Percentiles rank a stretch among this genome's conserved stretches.
Evolutionary conservation across 176 grass and related monocot species (phyloP).

Genomic region (Cenchrus fungigraminus): DNA sequence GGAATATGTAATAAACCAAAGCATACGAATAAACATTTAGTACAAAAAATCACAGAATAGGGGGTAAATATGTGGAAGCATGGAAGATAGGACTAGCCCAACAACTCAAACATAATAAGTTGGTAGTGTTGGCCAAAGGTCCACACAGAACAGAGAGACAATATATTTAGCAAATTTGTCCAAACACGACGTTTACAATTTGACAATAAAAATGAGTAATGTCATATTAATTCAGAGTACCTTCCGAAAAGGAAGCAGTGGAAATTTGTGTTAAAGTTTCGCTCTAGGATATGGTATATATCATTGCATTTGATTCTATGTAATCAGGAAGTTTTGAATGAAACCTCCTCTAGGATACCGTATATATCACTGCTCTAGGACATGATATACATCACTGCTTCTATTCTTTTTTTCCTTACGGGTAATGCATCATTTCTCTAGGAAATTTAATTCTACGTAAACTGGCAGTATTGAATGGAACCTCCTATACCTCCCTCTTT

Average conservation of each 20-base stretch:
- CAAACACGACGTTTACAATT: background rate
- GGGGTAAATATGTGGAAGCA: background rate
- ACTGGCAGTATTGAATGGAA: background rate
- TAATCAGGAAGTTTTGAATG: too few species aligned
- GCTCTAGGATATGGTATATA: background rate
- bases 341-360: too few species aligned
- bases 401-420: too few species aligned
- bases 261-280: conserved; percentile 6
- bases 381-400: too few species aligned
- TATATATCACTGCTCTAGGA: too few species aligned
- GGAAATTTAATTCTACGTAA: background rate
- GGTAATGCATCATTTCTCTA: background rate
- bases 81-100: background rate
- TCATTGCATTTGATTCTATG: too few species aligned
- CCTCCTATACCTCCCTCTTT: background rate
- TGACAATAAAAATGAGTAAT: background rate
- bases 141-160: background rate
- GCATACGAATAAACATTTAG: background rate
- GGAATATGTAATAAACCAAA: background rate
- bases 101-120: conserved; percentile 6
- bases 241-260: background rate
- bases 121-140: background rate
- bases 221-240: background rate
- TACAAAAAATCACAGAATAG: background rate
- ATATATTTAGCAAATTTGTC: background rate